Evolutionary conservation across 139 green algal species (phyloP).

Genomic region (Chlorella sorokiniana): DNA sequence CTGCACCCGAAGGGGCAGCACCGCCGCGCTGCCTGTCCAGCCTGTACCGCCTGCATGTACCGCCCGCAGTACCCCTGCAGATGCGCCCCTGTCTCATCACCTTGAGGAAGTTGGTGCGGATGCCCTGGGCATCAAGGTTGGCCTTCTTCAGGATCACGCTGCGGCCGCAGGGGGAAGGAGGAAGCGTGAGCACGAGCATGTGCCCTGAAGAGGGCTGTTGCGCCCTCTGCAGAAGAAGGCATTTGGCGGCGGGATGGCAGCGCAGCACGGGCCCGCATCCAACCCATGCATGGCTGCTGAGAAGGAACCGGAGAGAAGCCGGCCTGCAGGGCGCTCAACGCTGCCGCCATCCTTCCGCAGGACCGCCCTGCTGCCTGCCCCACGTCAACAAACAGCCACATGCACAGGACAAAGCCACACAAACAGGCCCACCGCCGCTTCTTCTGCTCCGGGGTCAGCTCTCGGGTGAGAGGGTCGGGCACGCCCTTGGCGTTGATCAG

Average conservation of each 20-base stretch:
- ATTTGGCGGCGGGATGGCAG: too few relatives aligned
- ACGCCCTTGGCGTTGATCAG: constrained; percentile 40
- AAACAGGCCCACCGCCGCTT: constrained; percentile 50
- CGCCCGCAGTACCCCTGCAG: background rate
- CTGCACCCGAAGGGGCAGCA: too few relatives aligned
- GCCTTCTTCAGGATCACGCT: constrained; percentile 88
- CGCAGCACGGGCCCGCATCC: too few relatives aligned
- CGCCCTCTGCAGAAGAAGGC: too few relatives aligned
- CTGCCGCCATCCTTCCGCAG: too few relatives aligned
- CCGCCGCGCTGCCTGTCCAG: too few relatives aligned
- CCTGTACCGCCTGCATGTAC: too few relatives aligned
- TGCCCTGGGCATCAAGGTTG: constrained; percentile 75
- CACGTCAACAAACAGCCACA: background rate
- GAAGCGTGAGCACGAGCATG: background rate
- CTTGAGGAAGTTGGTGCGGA: constrained; percentile 78
- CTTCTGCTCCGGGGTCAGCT: constrained; percentile 83
- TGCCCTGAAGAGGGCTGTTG: too few relatives aligned
- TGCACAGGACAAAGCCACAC: background rate
- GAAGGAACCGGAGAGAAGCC: too few relatives aligned
- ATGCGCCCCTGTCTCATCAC: background rate
- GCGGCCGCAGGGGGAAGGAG: background rate
- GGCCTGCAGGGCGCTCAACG: too few relatives aligned
- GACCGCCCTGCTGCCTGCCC: background rate
- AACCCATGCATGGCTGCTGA: too few relatives aligned
- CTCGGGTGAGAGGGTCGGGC: constrained; percentile 33